These are phyloP conservation scores for Colletotrichum nymphaeae DNA, from an alignment of 2,329 filamentous ascomycete species.

Conservation along the genomic window DNA sequence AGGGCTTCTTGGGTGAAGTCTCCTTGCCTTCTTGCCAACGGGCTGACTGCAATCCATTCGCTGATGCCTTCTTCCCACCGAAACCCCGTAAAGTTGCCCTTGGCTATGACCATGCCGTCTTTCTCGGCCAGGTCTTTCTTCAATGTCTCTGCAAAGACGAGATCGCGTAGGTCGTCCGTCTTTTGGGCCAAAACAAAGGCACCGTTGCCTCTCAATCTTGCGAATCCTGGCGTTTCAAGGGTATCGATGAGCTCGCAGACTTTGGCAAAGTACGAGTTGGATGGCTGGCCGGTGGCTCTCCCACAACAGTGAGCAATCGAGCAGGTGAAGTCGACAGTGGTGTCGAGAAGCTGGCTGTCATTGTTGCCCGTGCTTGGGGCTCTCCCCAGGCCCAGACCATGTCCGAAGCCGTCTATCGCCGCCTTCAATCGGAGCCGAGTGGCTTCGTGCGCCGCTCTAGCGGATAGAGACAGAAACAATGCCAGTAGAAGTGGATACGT, in stretches of 20 bases:
- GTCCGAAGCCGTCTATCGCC: background rate
- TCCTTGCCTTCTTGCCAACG: background rate
- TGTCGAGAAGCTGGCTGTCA: conserved; percentile 44
- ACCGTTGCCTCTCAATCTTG: conserved; percentile 55
- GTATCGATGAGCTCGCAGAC: conserved; percentile 54
- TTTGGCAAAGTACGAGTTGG: conserved; percentile 49
- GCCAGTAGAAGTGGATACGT: conserved; percentile 24
- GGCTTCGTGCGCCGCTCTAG: background rate
- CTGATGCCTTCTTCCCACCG: conserved; percentile 54
- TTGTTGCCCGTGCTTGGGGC: background rate
- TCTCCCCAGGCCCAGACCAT: background rate
- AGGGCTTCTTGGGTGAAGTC: background rate
- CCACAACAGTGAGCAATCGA: conserved; percentile 60
- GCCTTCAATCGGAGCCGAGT: background rate
- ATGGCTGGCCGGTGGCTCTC: conserved; percentile 51
- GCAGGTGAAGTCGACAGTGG: conserved; percentile 52
- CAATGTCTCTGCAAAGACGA: conserved; percentile 62
- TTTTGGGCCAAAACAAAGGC: conserved; percentile 64
- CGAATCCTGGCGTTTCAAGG: conserved; percentile 46
- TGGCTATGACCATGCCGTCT: background rate
- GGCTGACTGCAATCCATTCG: conserved; percentile 48
- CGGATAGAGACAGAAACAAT: conserved; percentile 7
- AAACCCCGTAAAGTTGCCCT: conserved; percentile 48
- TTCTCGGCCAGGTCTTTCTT: background rate
- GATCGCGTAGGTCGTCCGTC: conserved; percentile 63